Base-by-base conservation (phyloP, 2,329 filamentous ascomycete genomes). In the Orbilia brochopaga region DNA sequence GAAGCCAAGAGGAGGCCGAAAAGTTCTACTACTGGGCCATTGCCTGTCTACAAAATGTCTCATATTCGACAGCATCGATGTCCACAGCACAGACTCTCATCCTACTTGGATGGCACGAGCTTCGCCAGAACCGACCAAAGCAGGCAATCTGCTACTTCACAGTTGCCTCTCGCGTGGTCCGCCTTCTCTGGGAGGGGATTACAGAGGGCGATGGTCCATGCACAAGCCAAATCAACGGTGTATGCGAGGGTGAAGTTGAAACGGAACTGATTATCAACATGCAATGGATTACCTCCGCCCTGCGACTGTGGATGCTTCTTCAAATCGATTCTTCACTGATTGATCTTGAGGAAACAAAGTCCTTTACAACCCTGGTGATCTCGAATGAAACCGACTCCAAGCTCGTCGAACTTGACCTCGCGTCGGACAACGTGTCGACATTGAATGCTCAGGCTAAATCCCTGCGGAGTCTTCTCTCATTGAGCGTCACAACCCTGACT, bases 71-170 rank as follows among this genome's bases (percentile, higher is more conserved):
- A 19, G 56, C 53, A 24, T 62, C 30, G 17, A 65, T 74, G 69
- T 69, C 69, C 2, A 73, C 69, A 15, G 73, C 69, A 15, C 73
- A 74, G 52, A 67, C 73, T 42, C 64, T 74, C 4, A 59, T 69
- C 37, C 59, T 74, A 1, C 73, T 74, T 32, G 73, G 73, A 32
- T 74, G 73, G 73, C 64, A 74, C 51, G 73, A 74, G 27, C 60
- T 74, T 54, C 70, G 73, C 37, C 63, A 69, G 35, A 64, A 65
- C 15, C 65, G 60, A 17, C 63, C 73, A 23, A 73, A 72, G 50
- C 62, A 67, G 27, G 73, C 69, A 4, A 74, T 72, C 48, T 74
- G 73, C 60, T 74, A 73, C 21, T 62, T 74, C 35, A 64, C 63
- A 24, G 56, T 73, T 21, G 73, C 67, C 21, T 67, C 67, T 27